Base-by-base conservation (phyloP, 768 basidiomycete species). In the Suillus subaureus region DNA sequence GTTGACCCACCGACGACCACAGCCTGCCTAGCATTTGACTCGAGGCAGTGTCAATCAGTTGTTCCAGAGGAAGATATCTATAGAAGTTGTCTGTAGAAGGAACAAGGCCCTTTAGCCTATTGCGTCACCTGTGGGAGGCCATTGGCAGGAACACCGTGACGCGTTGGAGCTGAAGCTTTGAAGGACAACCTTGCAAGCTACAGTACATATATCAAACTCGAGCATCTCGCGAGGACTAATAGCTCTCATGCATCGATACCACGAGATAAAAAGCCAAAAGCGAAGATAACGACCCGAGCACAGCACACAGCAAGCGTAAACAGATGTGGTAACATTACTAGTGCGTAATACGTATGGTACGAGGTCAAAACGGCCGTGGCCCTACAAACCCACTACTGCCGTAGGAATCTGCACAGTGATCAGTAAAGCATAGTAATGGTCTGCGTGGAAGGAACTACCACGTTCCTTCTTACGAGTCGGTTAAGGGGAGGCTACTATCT, bases 401-500 rank as follows among this genome's bases (percentile, higher is more conserved):
- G 13, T 40, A 40, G 39, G 39, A 56, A 35, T 43, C 7, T 43
- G 42, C 42, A n/a, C 37, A 7, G 16, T 52, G n/a, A 56, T 16
- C 56, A 26, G 16, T 16, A 23, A 23, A 23, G 37, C 8, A 37
- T 15, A 13, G 42, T 9, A 15, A 15, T 35, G 35, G 9, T 35
- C 16, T 13, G 35, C 21, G 12, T 16, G 39, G 23, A 39, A 51
- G 52, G 16, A 37, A 28, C n/a, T 21, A 21, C 18, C 18, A 31
- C 28, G 28, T 16, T 18, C 49, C 31, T 33, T 18, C 43, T 35
- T 15, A 42, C 43, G 12, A 51, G 61, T 52, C 21, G 28, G 35
- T 26, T 4, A n/a, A 18, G 40, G 13, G 11, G n/a, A 21, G 21
- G 6, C 5, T 58, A 6, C 67, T 56, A 73, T 61, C 60, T 62